Evolutionary conservation across 1,139 yeast species (phyloP).

Genomic region (Diutina scorzettiae): DNA sequence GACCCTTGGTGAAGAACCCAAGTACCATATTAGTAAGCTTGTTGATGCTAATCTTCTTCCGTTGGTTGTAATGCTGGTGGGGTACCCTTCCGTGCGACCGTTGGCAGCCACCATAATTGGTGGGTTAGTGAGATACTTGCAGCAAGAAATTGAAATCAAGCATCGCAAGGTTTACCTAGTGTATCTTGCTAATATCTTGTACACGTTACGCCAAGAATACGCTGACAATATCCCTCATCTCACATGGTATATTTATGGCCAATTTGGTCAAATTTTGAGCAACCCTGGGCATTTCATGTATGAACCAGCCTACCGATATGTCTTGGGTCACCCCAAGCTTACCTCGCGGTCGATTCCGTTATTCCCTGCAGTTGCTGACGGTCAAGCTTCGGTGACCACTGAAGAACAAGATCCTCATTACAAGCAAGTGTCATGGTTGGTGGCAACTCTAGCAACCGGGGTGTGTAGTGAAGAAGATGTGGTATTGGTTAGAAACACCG

Average conservation of each 20-base stretch:
- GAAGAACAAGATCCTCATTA: constrained; percentile 39
- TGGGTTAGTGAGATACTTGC: constrained; percentile 28
- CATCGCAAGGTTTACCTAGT: constrained; percentile 17
- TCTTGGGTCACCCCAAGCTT: constrained; percentile 45
- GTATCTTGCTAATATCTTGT: constrained; percentile 47
- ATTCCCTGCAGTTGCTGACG: constrained; percentile 32
- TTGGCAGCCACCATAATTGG: constrained; percentile 27
- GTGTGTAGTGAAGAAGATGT: constrained; percentile 29
- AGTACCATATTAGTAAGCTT: constrained; percentile 43
- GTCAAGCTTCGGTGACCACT: constrained; percentile 19
- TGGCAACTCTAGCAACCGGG: constrained; percentile 36
- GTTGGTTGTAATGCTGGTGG: constrained; percentile 39
- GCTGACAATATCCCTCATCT: constrained; percentile 20
- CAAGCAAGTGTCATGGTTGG: constrained; percentile 56
- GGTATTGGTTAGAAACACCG: constrained; percentile 34
- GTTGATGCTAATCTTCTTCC: constrained; percentile 51
- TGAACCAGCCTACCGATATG: constrained; percentile 53
- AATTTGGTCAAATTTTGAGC: constrained; percentile 42
- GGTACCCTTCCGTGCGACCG: constrained; percentile 11
- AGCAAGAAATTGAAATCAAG: constrained; percentile 30
- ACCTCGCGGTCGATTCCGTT: constrained; percentile 55
- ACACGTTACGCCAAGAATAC: constrained; percentile 22
- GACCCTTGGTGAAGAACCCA: constrained; percentile 12
- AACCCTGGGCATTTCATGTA: constrained; percentile 66
- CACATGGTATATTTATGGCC: constrained; percentile 34